Conservation (phyloP, 768 basidiomycete genomes). For the Lactarius evosmus region DNA sequence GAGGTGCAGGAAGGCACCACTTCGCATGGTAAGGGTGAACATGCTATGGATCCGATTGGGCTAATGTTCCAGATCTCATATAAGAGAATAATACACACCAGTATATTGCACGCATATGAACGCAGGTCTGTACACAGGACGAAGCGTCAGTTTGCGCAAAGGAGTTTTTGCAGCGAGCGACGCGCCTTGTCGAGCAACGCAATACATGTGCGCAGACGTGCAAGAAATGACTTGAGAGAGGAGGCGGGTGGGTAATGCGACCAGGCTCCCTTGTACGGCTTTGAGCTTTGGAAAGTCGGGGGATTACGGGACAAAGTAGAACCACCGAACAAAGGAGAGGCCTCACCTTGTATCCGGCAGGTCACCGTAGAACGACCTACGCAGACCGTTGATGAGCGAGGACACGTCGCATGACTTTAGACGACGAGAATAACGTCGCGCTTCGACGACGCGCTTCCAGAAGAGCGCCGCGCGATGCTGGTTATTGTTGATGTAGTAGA, state of each 20-base stretch:
- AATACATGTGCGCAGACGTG: constrained; percentile 38
- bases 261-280: constrained; percentile 60
- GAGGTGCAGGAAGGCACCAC: constrained; percentile 69
- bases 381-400: constrained; percentile 37
- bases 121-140: constrained; percentile 40
- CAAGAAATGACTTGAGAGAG: constrained; percentile 36
- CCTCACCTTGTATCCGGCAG: constrained; percentile 39
- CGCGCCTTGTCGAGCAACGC: constrained; percentile 49
- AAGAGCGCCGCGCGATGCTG: constrained; percentile 69
- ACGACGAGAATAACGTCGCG: constrained; percentile 49
- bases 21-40: constrained; percentile 61
- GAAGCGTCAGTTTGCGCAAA: not conserved
- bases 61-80: not conserved
- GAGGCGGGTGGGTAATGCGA: constrained; percentile 49
- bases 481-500: constrained; percentile 79
- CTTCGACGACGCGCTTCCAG: constrained; percentile 63
- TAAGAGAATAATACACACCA: constrained; percentile 37
- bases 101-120: constrained; percentile 50
- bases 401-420: constrained; percentile 32
- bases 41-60: constrained; percentile 40
- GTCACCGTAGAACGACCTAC: constrained; percentile 51
- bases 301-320: not conserved
- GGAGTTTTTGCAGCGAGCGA: not conserved
- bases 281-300: constrained; percentile 39
- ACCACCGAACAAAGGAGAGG: not conserved